These are phyloP conservation scores for Discostella stelligeroides DNA, from an alignment of 108 stramenopile genomes.

Conservation along the genomic window DNA sequence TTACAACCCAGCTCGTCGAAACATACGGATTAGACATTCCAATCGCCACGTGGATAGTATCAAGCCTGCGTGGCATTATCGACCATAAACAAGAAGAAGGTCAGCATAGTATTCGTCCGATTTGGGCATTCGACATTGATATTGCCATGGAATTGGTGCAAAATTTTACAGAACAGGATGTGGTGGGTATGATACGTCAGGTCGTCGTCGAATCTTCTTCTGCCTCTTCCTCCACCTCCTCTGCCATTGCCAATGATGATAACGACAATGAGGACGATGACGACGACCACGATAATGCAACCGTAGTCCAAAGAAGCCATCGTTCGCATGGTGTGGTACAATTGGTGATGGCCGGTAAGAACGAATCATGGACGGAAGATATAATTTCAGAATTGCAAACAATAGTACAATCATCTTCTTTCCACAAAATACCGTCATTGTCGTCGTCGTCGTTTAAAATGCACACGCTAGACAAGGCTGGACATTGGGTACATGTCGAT, in stretches of 20 bases:
- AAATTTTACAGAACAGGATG: constrained; percentile 70
- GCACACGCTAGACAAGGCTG: constrained; percentile 77
- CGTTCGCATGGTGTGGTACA: no score
- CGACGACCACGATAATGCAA: no score
- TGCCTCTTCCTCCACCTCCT: background rate
- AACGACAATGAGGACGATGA: no score
- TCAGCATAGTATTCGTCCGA: constrained; percentile 17
- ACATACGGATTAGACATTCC: constrained; percentile 7
- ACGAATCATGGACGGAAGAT: constrained; percentile 63
- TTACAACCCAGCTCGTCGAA: background rate
- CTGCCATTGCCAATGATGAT: background rate
- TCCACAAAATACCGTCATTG: constrained; percentile 8
- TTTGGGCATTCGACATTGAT: constrained; percentile 77
- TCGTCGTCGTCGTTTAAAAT: constrained; percentile 48
- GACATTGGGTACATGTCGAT: constrained; percentile 93
- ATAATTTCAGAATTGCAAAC: constrained; percentile 45
- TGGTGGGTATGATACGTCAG: constrained; percentile 48
- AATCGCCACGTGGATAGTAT: constrained; percentile 58
- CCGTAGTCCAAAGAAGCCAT: no score
- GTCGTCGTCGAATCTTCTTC: constrained; percentile 12
- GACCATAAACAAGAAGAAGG: background rate
- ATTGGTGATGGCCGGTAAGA: constrained; percentile 79
- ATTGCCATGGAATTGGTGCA: constrained; percentile 64
- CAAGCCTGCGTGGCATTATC: constrained; percentile 33
- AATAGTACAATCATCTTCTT: constrained; percentile 34